A percentile compares a stretch with the other conserved stretches of the same genome.
Evolutionary conservation across 768 basidiomycete species (phyloP).

Genomic region (Tylopilus intermedius): DNA sequence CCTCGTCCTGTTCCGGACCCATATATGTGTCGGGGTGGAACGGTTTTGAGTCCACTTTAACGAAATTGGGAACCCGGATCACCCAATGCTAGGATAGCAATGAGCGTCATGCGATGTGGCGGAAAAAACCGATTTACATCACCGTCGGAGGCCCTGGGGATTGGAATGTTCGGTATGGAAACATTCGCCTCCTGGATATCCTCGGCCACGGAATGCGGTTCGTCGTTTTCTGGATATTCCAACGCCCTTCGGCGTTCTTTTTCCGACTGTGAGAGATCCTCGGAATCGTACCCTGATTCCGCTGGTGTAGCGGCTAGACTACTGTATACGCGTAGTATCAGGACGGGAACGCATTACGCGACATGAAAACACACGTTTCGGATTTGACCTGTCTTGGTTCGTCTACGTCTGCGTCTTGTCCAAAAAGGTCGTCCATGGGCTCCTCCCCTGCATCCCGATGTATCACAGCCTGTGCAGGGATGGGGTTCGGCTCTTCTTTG

Average conservation of each 20-base stretch:
- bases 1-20: conserved; percentile 75
- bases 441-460: conserved; percentile 35
- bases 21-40: conserved; percentile 85
- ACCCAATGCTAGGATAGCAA: conserved; percentile 64
- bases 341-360: conserved; percentile 10
- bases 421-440: conserved; percentile 77
- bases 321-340: conserved; percentile 20
- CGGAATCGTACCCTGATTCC: conserved; percentile 54
- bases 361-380: conserved; percentile 37
- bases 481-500: conserved; percentile 15
- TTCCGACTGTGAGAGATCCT: conserved; percentile 60
- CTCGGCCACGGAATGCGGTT: conserved; percentile 50
- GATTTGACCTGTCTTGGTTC: conserved; percentile 38
- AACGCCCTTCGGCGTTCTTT: conserved; percentile 56
- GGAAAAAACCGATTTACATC: conserved; percentile 48
- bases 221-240: conserved; percentile 80
- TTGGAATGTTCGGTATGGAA: conserved; percentile 81
- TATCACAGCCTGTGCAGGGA: conserved; percentile 16
- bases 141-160: conserved; percentile 74
- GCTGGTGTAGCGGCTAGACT: conserved; percentile 36
- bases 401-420: conserved; percentile 55
- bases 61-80: conserved; percentile 88
- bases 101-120: conserved; percentile 4
- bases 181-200: conserved; percentile 64
- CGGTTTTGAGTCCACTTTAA: conserved; percentile 83